These are phyloP conservation scores for Aspergillus proliferans DNA, from an alignment of 2,329 filamentous ascomycete species.

Conservation along the genomic window DNA sequence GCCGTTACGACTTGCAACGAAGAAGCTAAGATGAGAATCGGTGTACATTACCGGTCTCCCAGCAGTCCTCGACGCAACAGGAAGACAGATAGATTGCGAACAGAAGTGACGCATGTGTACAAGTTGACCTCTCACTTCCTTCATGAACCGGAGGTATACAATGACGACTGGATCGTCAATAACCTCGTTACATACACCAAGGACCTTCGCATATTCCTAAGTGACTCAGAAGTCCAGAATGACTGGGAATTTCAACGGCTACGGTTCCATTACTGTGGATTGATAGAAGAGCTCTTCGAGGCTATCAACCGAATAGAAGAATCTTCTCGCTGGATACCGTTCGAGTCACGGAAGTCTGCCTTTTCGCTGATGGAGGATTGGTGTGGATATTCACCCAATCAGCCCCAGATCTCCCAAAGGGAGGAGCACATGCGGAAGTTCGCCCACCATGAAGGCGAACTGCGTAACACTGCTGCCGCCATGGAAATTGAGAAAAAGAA, in stretches of 20 bases:
- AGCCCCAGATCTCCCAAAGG: constrained; percentile 69
- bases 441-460: constrained; percentile 66
- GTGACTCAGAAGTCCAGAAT: constrained; percentile 88
- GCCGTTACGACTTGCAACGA: constrained; percentile 81
- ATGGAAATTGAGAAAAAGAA: constrained; percentile 98
- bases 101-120: constrained; percentile 94
- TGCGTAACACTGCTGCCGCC: constrained; percentile 73
- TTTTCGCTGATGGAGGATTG: constrained; percentile 98
- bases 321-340: constrained; percentile 90
- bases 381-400: constrained; percentile 95
- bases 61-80: constrained; percentile 77
- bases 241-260: constrained; percentile 92
- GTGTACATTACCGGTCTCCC: constrained; percentile 69
- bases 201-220: constrained; percentile 87
- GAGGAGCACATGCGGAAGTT: constrained; percentile 85
- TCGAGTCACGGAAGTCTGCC: constrained; percentile 89
- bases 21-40: constrained; percentile 74
- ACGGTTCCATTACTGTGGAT: constrained; percentile 84
- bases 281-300: constrained; percentile 89
- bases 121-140: constrained; percentile 88
- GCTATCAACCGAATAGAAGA: constrained; percentile 81
- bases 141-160: constrained; percentile 67
- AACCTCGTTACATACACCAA: constrained; percentile 87
- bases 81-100: constrained; percentile 78
- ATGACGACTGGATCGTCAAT: constrained; percentile 82